Evolutionary conservation across 345 rosid genomes (phyloP), one percentile per base, ranked within the genome.

Genomic region (Acer negundo): DNA sequence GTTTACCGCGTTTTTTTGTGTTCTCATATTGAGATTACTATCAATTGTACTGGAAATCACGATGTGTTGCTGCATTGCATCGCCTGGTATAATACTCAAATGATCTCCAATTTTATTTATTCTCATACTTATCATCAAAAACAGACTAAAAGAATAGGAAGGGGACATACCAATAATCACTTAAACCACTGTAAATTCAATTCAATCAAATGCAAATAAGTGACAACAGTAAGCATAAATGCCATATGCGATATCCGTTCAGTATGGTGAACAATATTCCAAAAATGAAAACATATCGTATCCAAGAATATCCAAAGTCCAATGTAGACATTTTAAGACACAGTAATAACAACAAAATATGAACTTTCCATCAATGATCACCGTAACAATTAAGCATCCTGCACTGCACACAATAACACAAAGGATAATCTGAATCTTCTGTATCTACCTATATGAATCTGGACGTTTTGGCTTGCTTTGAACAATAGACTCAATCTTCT

Each of bases 381-480:
- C 35, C n/a, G 7, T 10, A 63, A 11, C 69, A 74, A 26, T 3
- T 44, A 47, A 42, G 64, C 42, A 19, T 11, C 49, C 49, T 4
- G 11, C 31, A 75, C 8, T 2, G 17, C 6, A 31, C 53, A 70
- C 13, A 24, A 13, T 19, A 44, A 23, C 13, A 55, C 28, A 7
- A 15, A 69, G 6, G 40, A 19, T 64, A 24, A 23, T 17, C 75
- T 59, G 61, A 35, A 42, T 26, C 13, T 44, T 44, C 35, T 9
- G 66, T 7, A 17, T 72, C 87, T 86, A 96, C 82, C 97, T 84
- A 80, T 82, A 96, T 3, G 99, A 92, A 74, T 94, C 98, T 2
- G 91, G 90, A 42, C 97, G 97, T 75, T 91, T 96, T 1, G 98
- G 97, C 84, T 92, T 94, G 90, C 83, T 92, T 76, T 90, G 97